Evolutionary conservation across 345 rosid species (phyloP).

Genomic region (Ceriops tagal): DNA sequence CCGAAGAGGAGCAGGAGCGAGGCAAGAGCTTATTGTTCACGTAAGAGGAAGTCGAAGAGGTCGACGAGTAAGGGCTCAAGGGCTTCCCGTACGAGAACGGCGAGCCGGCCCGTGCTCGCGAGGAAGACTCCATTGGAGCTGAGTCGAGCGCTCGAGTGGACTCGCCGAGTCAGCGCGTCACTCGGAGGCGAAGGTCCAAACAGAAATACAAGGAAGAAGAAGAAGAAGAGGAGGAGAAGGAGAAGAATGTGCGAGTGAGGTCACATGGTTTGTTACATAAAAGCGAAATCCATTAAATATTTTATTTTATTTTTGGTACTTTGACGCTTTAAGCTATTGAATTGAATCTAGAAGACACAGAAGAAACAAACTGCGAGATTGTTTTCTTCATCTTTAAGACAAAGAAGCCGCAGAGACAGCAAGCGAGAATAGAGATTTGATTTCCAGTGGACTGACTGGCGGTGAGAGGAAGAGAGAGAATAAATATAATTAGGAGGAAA

Average conservation of each 20-base stretch:
- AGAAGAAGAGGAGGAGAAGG: neutral
- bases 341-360: neutral
- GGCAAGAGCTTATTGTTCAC: constrained; percentile 57
- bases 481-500: neutral
- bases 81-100: constrained; percentile 79
- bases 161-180: constrained; percentile 35
- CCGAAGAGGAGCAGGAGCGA: constrained; percentile 73
- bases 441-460: neutral
- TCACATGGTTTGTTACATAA: constrained; percentile 73
- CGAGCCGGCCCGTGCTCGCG: constrained; percentile 82
- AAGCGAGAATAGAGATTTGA: neutral
- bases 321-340: constrained; percentile 1
- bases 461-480: constrained; percentile 12
- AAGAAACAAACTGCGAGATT: constrained; percentile 27
- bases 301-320: constrained; percentile 13
- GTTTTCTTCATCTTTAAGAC: constrained; percentile 75
- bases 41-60: constrained; percentile 72
- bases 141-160: constrained; percentile 20
- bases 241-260: constrained; percentile 62
- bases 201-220: constrained; percentile 17
- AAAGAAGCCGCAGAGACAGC: constrained; percentile 47
- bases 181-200: constrained; percentile 25
- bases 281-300: constrained; percentile 40
- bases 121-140: constrained; percentile 68
- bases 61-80: constrained; percentile 68